A percentile compares a stretch with the other conserved stretches of the same genome.
Conservation (phyloP, 176 grass and related monocot species). For the Musa schizocarpa region DNA sequence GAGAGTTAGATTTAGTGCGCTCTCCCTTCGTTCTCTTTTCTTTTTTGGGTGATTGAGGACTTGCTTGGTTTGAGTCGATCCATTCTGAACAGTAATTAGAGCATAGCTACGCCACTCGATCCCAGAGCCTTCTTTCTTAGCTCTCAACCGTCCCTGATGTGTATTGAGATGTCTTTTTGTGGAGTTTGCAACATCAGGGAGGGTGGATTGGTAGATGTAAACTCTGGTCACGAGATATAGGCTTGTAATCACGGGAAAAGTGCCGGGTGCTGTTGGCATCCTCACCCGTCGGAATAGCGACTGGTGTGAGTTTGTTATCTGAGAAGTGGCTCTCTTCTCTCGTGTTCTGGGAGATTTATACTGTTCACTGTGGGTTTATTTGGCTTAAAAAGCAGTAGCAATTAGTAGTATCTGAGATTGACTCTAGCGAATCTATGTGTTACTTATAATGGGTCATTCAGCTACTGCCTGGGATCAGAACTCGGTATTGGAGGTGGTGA, state of each 20-base stretch:
- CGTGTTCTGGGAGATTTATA: background rate
- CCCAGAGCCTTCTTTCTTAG: background rate
- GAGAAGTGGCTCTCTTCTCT: background rate
- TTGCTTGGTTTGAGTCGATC: background rate
- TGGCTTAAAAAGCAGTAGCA: background rate
- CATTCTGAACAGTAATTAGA: background rate
- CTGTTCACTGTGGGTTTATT: background rate
- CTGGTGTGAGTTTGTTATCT: background rate
- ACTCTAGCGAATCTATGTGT: background rate
- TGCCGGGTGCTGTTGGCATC: background rate
- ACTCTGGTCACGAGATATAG: constrained; percentile 2
- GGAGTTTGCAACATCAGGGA: background rate
- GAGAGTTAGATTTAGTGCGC: background rate
- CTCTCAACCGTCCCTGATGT: background rate
- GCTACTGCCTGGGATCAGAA: constrained; percentile 37
- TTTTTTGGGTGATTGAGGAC: background rate
- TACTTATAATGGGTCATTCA: constrained; percentile 39
- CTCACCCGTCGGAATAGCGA: constrained; percentile 1
- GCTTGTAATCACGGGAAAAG: constrained; percentile 9
- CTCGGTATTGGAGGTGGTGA: constrained; percentile 42
- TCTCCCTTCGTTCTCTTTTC: background rate
- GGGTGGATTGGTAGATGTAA: constrained; percentile 3
- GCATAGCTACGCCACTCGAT: background rate
- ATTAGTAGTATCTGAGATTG: background rate
- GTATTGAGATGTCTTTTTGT: constrained; percentile 1